These are phyloP conservation scores for Rhizophagus clarus DNA, from an alignment of 192 early-diverging fungal genomes.

Conservation along the genomic window DNA sequence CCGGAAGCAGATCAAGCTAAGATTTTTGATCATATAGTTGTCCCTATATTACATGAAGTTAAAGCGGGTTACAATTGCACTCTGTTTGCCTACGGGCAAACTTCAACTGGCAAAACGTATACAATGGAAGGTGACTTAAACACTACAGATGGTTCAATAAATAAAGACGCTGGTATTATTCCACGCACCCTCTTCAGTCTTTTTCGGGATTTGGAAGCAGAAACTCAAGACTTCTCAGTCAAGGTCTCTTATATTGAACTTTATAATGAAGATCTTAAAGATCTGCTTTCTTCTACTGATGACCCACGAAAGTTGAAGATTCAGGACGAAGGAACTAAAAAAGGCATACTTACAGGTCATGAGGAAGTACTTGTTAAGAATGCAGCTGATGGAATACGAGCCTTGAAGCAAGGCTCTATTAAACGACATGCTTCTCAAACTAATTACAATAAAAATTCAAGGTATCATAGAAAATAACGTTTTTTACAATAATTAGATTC, in stretches of 20 bases:
- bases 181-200: conserved; percentile 82
- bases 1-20: conserved; percentile 72
- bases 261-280: conserved; percentile 96
- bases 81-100: conserved; percentile 86
- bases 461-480: conserved; percentile 36
- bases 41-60: conserved; percentile 84
- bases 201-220: conserved; percentile 73
- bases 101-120: conserved; percentile 93
- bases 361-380: conserved; percentile 78
- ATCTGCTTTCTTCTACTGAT: conserved; percentile 72
- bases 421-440: conserved; percentile 84
- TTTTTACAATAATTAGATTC: not conserved
- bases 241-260: conserved; percentile 88
- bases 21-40: conserved; percentile 77
- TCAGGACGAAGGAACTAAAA: conserved; percentile 69
- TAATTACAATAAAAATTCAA: conserved; percentile 87
- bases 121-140: conserved; percentile 94
- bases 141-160: conserved; percentile 44
- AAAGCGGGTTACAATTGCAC: conserved; percentile 74
- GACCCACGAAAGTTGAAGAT: conserved; percentile 61
- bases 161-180: conserved; percentile 80
- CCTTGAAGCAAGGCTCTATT: conserved; percentile 70
- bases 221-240: conserved; percentile 76
- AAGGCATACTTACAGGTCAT: conserved; percentile 77
- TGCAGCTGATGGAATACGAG: conserved; percentile 71